Evolutionary conservation across 148 eudicot genomes (phyloP), one percentile per base, ranked within the genome.

Genomic region (Heliamphora exappendiculata): DNA sequence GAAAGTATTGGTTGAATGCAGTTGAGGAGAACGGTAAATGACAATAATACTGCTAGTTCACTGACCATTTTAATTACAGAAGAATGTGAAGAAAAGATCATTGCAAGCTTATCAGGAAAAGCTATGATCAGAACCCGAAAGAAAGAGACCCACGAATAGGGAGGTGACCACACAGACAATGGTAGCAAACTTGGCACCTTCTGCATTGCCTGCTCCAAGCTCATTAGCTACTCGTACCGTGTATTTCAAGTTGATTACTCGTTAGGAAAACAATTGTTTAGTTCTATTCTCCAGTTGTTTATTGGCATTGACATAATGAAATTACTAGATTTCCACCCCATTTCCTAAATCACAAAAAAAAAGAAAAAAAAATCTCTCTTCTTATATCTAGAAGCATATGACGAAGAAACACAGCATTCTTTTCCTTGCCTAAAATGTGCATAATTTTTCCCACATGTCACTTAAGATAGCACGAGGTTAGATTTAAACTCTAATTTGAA

Each of bases 181-280:
- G 26, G 75, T 73, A 10, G 85, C 78, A 59, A 83, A 83, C 72
- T 73, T 80, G 33, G 85, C 85, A 16, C 78, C 81, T 73, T 79
- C 62, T n/a, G 75, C 70, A 73, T 77, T 83, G 29, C 82, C 82
- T 59, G 83, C 85, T 72, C 85, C 85, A 19, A 83, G 80, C 80
- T 83, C 85, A 58, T 83, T 83, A 59, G 85, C 77, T 55, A 83
- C 81, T 37, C 82, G 80, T 51, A 83, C 85, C 34, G 83, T 83
- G 64, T 29, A 68, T 11, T 71, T n/a, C n/a, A n/a, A n/a, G n/a
- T n/a, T n/a, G n/a, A n/a, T n/a, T n/a, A n/a, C n/a, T n/a, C n/a
- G n/a, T n/a, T n/a, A n/a, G n/a, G n/a, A n/a, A n/a, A n/a, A n/a
- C n/a, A n/a, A n/a, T n/a, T n/a, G n/a, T n/a, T n/a, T n/a, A n/a